phyloP scores from a whole-genome alignment of 306 rosid genomes.

The Boehmeria nivea region DNA sequence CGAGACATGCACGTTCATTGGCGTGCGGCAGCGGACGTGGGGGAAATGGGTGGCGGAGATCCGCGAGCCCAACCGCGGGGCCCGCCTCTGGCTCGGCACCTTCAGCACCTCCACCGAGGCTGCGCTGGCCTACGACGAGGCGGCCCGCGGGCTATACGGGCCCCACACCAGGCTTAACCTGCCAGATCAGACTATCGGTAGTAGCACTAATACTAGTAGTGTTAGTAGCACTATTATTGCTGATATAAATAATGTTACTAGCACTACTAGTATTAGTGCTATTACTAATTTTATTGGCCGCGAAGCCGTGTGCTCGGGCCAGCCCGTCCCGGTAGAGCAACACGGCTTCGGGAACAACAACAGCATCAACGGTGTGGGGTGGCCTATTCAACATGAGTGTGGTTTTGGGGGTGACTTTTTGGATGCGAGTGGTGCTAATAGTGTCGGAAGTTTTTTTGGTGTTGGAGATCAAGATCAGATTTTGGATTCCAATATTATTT shows the following conservation, averaged over 20 bases:
- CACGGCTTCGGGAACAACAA: no score
- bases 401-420: slow-evolving; percentile 1
- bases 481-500: not conserved
- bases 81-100: slow-evolving; percentile 33
- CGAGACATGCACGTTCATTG: slow-evolving; percentile 18
- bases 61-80: slow-evolving; percentile 24
- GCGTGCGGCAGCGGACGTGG: slow-evolving; percentile 38
- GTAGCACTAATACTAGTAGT: no score
- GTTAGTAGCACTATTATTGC: no score
- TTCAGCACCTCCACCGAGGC: slow-evolving; percentile 31
- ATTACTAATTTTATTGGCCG: slow-evolving; percentile 8
- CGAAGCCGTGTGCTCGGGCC: no score
- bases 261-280: not conserved
- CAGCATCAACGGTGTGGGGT: no score
- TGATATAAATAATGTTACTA: not conserved
- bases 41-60: slow-evolving; percentile 38
- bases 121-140: slow-evolving; percentile 26
- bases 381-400: no score
- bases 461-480: slow-evolving; percentile 1
- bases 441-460: slow-evolving; percentile 3
- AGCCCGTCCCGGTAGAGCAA: no score
- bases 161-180: slow-evolving; percentile 25
- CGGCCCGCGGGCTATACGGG: slow-evolving; percentile 24
- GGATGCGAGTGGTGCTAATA: slow-evolving; percentile 1
- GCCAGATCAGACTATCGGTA: no score